Conservation (phyloP, 1,139 yeast genomes). For the Pichia sp. region DNA sequence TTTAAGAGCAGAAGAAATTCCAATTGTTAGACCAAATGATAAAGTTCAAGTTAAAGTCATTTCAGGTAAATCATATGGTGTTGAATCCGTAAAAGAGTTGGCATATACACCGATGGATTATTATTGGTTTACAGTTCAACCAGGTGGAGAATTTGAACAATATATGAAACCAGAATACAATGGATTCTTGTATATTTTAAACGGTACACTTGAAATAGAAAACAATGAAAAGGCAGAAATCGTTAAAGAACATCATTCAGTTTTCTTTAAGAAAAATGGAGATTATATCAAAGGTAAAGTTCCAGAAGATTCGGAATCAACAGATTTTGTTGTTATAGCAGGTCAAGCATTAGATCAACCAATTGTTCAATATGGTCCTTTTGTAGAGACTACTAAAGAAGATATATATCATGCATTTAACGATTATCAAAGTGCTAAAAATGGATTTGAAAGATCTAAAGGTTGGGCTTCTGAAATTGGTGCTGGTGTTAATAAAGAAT, state of each 20-base stretch:
- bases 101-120: constrained; percentile 82
- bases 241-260: constrained; percentile 45
- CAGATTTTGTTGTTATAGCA: constrained; percentile 64
- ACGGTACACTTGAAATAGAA: constrained; percentile 50
- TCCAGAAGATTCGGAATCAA: constrained; percentile 32
- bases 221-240: constrained; percentile 27
- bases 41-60: constrained; percentile 66
- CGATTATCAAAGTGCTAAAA: constrained; percentile 61
- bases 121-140: constrained; percentile 59
- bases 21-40: constrained; percentile 61
- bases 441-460: constrained; percentile 68
- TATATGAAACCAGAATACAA: constrained; percentile 58
- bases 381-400: constrained; percentile 62
- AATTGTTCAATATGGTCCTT: constrained; percentile 88
- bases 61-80: constrained; percentile 72
- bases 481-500: constrained; percentile 40
- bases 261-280: constrained; percentile 65
- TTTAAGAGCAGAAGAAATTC: constrained; percentile 64
- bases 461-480: constrained; percentile 67
- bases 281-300: constrained; percentile 47
- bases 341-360: constrained; percentile 75
- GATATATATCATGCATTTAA: constrained; percentile 60
- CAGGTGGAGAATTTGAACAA: constrained; percentile 65
- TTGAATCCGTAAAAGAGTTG: constrained; percentile 63
- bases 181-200: constrained; percentile 62